Evolutionary conservation across 139 green algal species (phyloP), one percentile per base, ranked within the genome.

Genomic region (Picochlorum sp.): DNA sequence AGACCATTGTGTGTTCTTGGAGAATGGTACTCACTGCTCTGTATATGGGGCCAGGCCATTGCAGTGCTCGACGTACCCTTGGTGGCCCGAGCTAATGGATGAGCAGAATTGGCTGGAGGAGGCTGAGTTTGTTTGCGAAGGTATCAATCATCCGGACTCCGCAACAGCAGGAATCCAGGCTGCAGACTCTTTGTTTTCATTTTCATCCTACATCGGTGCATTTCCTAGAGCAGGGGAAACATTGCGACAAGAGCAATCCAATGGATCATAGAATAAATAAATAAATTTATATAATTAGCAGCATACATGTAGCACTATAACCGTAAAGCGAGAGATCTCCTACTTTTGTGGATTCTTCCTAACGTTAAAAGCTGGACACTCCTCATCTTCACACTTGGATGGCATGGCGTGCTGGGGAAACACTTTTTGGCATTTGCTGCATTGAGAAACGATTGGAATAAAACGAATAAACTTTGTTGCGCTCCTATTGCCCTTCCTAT

Each of bases 381-480:
- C 67, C 4, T 74, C 67, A 8, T 69, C 33, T 2, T 69, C 41
- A 33, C 67, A 74, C 25, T 64, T 69, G 24, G 33, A 57, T 9
- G 67, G 67, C 67, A 74, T 31, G 6, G 31, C 33, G 31, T 74
- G 60, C 51, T 69, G 67, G 36, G 49, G 53, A 49, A 74, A 74
- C 18, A 74, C 33, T 30, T 57, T 56, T 3, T 64, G 16, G 53
- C 66, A 74, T 45, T 69, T 68, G 52, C 66, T 74, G 43, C 66
- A 64, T 26, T 44, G 28, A 7, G 55, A 36, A 33, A 63, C 54
- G 29, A 70, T 44, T 14, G 67, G 67, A 33, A 74, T 47, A 55
- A 61, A 69, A 20, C 67, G 58, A 20, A 69, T 69, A 33, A 50
- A 55, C 45, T 74, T 74, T 33, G n/a, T 74, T 14, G 67, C 67